Percentiles rank a stretch among this genome's conserved stretches.
Evolutionary conservation across 2,329 filamentous ascomycete genomes (phyloP).

Genomic region (Cladosporium sp.): DNA sequence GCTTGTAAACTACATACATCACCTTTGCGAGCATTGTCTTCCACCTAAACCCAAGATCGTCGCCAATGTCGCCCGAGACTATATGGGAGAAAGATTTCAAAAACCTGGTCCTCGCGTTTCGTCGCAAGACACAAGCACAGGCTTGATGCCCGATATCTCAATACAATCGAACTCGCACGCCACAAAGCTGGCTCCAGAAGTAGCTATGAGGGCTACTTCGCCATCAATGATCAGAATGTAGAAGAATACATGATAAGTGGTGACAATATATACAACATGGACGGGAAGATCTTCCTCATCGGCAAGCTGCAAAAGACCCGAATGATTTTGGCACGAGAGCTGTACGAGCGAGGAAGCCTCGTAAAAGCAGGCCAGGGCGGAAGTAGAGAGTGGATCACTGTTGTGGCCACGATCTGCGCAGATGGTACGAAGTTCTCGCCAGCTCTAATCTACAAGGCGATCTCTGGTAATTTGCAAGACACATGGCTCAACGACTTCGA

Average conservation of each 20-base stretch:
- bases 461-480: slow-evolving; percentile 15
- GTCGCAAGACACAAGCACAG: slow-evolving; percentile 12
- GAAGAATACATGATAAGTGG: slow-evolving; percentile 13
- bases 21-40: slow-evolving; percentile 14
- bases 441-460: slow-evolving; percentile 17
- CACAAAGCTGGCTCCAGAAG: slow-evolving; percentile 22
- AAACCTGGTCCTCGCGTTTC: slow-evolving; percentile 21
- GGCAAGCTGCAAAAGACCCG: slow-evolving; percentile 13
- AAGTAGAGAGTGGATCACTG: slow-evolving; percentile 18
- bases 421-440: slow-evolving; percentile 15
- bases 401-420: slow-evolving; percentile 16
- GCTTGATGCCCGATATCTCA: slow-evolving; percentile 18
- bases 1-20: slow-evolving; percentile 22
- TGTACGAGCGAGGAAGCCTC: slow-evolving; percentile 4
- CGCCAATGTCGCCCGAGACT: slow-evolving; percentile 15
- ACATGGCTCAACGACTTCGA: slow-evolving; percentile 19
- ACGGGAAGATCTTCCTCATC: slow-evolving; percentile 18
- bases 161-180: slow-evolving; percentile 17
- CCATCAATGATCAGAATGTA: slow-evolving; percentile 19
- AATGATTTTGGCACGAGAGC: slow-evolving; percentile 3
- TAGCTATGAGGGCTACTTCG: slow-evolving; percentile 17
- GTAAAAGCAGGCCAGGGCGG: slow-evolving; percentile 16
- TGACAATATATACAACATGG: slow-evolving; percentile 18
- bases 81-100: slow-evolving; percentile 16
- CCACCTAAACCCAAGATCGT: slow-evolving; percentile 20